Evolutionary conservation across 352 stramenopile species (phyloP), one percentile per base, ranked within the genome.

Genomic region (Globisporangium spiculum): DNA sequence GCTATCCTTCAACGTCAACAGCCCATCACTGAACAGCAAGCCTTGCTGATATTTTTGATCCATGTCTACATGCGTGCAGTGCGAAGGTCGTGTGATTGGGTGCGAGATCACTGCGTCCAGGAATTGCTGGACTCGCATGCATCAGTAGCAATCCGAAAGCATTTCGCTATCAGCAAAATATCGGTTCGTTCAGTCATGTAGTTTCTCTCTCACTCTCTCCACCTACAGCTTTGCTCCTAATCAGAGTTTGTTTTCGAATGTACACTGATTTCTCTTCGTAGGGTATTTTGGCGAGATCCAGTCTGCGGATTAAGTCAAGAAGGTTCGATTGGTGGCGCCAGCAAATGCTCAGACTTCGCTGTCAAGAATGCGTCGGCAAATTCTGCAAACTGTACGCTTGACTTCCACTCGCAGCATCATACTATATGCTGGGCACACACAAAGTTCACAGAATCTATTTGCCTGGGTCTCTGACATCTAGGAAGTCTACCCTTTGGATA

Each of bases 371-470:
- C 9, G 60, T 85, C 10, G 50, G 50, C 8, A 65, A 30, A 2
- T 92, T 86, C 66, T 90, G 81, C n/a, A 65, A 59, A 36, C 63
- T 90, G 84, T 92, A 75, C 18, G 65, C 38, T 30, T 14, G 30
- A 8, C 30, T 32, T 32, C 4, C 30, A 32, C 30, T 32, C 30
- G 30, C 30, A 32, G 4, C 30, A 32, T 32, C 4, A 32, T 32
- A 32, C 30, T 32, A 32, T 32, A 32, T 32, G 4, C 30, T 32
- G 30, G 30, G 30, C 4, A 32, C 30, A 32, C 30, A 32, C 30
- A 4, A 32, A 32, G 30, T 32, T 32, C 30, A 7, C 30, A 32
- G 4, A 7, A 32, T 32, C 30, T 32, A 32, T 32, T 32, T 32
- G 30, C 30, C 30, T 32, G 30, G 30, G 30, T 32, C 30, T 32